These are phyloP conservation scores for Backusella morwellensis DNA, from an alignment of 192 early-diverging fungal species.

Conservation along the genomic window DNA sequence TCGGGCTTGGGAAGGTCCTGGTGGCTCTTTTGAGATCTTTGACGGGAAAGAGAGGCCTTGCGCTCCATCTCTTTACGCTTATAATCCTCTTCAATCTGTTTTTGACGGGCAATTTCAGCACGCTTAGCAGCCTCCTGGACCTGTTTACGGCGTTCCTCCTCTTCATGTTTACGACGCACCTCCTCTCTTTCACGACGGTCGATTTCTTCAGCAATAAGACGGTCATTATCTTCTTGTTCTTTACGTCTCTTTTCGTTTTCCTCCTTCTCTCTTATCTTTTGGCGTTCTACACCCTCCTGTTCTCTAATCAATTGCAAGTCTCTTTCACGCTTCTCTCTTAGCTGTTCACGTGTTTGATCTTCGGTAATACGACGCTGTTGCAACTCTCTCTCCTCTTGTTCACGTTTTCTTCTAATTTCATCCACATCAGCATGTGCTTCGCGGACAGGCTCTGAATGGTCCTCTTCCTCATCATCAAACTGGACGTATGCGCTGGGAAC, in stretches of 20 bases:
- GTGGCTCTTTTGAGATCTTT: not conserved
- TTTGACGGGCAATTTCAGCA: conserved; percentile 14
- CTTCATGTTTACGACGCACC: conserved; percentile 27
- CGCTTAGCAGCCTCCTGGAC: conserved; percentile 31
- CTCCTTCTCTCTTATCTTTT: conserved; percentile 17
- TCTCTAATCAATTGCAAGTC: conserved; percentile 7
- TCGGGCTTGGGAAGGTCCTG: conserved; percentile 31
- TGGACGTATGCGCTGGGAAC: conserved; percentile 84
- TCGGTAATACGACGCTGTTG: conserved; percentile 4
- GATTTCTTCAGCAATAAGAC: conserved; percentile 28
- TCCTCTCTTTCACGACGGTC: conserved; percentile 12
- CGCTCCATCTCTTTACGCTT: conserved; percentile 28
- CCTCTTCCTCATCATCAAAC: conserved; percentile 27
- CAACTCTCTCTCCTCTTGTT: not conserved
- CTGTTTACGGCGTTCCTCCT: conserved; percentile 30
- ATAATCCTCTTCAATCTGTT: conserved; percentile 34
- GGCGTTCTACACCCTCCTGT: conserved; percentile 17
- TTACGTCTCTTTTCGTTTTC: conserved; percentile 23
- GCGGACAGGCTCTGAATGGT: conserved; percentile 11
- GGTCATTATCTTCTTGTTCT: conserved; percentile 16
- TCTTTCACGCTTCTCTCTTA: not conserved
- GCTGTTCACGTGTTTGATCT: not conserved
- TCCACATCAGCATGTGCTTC: conserved; percentile 16
- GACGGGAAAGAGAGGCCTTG: not conserved
- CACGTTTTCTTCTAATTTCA: conserved; percentile 1